Base-by-base conservation (phyloP, 2,329 filamentous ascomycete genomes). In the Hymenotorrendiella dingleyae region DNA sequence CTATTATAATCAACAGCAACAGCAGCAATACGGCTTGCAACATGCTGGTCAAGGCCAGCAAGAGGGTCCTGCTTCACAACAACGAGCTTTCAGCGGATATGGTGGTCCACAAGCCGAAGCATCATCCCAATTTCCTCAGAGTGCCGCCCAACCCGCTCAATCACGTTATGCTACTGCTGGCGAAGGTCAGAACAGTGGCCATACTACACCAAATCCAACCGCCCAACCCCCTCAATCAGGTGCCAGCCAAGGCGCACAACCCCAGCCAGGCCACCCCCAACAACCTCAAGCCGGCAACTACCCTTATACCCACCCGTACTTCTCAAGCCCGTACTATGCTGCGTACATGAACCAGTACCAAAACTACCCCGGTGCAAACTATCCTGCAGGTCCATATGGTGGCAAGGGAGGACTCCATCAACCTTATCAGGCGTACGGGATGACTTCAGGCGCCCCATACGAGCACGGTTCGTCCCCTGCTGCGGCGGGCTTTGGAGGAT, bases 161-260 rank as follows among this genome's bases (percentile, higher is more conserved):
- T 74, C 78, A 4, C 75, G 80, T 40, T 82, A 81, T 52, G 70
- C 69, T 35, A 66, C 71, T 22, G 67, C 73, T 47, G 72, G 79
- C 49, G 88, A 94, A 42, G 76, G 78, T 48, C 86, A 89, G 58
- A 88, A 84, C 69, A 95, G 88, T 62, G 91, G 89, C 33, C 84
- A 93, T 64, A 91, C 84, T 57, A 96, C 90, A 2, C 90, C 91
- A 26, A 93, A 94, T 68, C 89, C 90, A 21, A 74, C 82, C 29
- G 64, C 78, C 46, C 73, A 73, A 46, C 69, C 66, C 40, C 70
- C 74, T 48, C 73, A 73, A 36, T 64, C 66, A 47, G 62, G 62
- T 7, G 64, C 67, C 48, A 71, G 66, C 43, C 72, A 76, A 48
- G 59, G 56, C 37, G 51, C 58, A 41, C 59, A 63, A 37, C 56